A percentile compares a stretch with the other conserved stretches of the same genome.
phyloP scores from a whole-genome alignment of 345 rosid species.

The Rhodomyrtus tomentosa region DNA sequence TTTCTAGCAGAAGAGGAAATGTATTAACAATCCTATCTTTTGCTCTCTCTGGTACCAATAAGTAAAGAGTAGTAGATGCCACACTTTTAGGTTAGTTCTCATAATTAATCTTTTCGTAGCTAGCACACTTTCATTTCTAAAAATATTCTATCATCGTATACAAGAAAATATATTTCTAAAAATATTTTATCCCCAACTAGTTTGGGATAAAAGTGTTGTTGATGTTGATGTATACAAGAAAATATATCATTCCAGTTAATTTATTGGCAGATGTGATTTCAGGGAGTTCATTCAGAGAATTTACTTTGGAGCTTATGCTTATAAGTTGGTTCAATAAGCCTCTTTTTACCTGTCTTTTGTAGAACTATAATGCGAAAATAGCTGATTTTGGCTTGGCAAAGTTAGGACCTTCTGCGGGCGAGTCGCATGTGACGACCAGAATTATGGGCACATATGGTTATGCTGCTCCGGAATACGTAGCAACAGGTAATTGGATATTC shows the following conservation, averaged over 20 bases:
- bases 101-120: background rate
- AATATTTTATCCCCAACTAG: no score
- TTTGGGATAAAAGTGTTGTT: no score
- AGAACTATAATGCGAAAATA: conserved; percentile 12
- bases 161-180: background rate
- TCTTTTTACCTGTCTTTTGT: background rate
- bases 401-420: conserved; percentile 7
- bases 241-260: background rate
- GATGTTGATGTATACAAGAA: background rate
- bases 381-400: conserved; percentile 17
- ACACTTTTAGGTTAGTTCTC: background rate
- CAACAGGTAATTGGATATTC: conserved; percentile 2
- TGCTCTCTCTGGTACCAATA: background rate
- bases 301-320: background rate
- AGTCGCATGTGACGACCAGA: conserved; percentile 14
- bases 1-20: background rate
- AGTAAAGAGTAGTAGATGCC: background rate
- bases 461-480: conserved; percentile 13
- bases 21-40: background rate
- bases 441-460: conserved; percentile 10
- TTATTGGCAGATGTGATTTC: background rate
- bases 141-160: background rate
- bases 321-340: background rate
- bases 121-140: background rate
- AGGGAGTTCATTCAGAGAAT: background rate